A percentile compares a stretch with the other conserved stretches of the same genome.
Conservation (phyloP, 1,139 yeast species). For the Lodderomyces jiufengensis region DNA sequence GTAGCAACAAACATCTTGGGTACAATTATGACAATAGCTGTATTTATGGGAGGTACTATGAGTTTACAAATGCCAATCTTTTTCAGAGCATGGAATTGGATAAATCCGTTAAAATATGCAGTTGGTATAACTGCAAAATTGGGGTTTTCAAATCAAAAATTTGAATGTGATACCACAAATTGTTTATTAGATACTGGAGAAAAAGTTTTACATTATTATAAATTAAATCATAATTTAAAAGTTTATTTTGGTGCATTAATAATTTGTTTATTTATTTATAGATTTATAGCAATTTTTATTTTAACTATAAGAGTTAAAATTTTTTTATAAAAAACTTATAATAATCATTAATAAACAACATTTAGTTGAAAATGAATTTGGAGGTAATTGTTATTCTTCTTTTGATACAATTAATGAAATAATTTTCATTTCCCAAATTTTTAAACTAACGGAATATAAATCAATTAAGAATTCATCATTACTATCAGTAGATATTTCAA, state of each 20-base stretch:
- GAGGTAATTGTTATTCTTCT: not conserved
- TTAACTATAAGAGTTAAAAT: conserved; percentile 19
- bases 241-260: conserved; percentile 24
- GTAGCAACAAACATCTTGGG: conserved; percentile 66
- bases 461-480: conserved; percentile 7
- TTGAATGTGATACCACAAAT: conserved; percentile 21
- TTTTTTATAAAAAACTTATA: not conserved
- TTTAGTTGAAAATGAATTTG: too few relatives aligned
- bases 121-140: conserved; percentile 40
- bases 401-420: conserved; percentile 3
- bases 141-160: conserved; percentile 25
- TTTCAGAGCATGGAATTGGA: conserved; percentile 59
- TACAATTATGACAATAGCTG: conserved; percentile 56
- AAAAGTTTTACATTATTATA: conserved; percentile 24
- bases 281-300: conserved; percentile 20
- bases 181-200: conserved; percentile 25
- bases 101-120: conserved; percentile 67
- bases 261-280: conserved; percentile 25
- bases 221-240: conserved; percentile 21
- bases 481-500: conserved; percentile 3
- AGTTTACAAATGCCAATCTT: conserved; percentile 64
- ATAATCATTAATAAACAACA: not conserved
- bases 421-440: conserved; percentile 9
- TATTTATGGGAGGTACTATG: conserved; percentile 75
- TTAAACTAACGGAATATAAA: conserved; percentile 7